phyloP scores from a whole-genome alignment of 169 alveolate genomes.

The Plasmodium sp. region DNA sequence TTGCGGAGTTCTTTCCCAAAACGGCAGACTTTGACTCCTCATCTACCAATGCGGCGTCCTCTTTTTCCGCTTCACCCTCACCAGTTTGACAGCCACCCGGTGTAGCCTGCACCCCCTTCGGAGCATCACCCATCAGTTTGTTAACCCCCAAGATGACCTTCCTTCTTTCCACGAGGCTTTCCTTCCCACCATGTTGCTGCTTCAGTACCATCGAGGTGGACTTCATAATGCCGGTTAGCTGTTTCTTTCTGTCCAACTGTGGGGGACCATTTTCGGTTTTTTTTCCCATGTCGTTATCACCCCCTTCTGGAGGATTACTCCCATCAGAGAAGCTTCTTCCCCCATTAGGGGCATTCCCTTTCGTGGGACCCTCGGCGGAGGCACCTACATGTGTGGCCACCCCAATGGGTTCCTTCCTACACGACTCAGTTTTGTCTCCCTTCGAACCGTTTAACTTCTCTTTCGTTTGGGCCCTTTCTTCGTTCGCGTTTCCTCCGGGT shows the following conservation, averaged over 20 bases:
- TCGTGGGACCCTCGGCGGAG: not conserved
- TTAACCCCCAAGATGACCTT: not conserved
- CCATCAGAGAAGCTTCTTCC: not conserved
- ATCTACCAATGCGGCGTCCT: not conserved
- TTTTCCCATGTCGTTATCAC: not conserved
- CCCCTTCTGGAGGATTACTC: not conserved
- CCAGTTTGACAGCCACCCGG: not conserved
- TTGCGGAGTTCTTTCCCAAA: not conserved
- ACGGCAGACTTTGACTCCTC: not conserved
- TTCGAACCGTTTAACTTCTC: not conserved
- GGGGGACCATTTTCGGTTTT: not conserved
- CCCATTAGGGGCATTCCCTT: not conserved
- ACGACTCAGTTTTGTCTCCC: not conserved
- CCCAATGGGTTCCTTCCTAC: not conserved
- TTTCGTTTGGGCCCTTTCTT: not conserved
- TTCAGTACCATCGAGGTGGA: not conserved
- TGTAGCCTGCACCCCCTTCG: not conserved
- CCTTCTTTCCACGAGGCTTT: not conserved
- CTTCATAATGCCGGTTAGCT: not conserved
- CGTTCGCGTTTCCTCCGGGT: not conserved
- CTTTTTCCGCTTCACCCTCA: not conserved
- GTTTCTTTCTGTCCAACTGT: not conserved
- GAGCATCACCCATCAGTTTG: not conserved
- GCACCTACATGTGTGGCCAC: not conserved
- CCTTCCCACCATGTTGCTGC: not conserved